Evolutionary conservation across 345 rosid species (phyloP).

Genomic region (Alliaria petiolata): DNA sequence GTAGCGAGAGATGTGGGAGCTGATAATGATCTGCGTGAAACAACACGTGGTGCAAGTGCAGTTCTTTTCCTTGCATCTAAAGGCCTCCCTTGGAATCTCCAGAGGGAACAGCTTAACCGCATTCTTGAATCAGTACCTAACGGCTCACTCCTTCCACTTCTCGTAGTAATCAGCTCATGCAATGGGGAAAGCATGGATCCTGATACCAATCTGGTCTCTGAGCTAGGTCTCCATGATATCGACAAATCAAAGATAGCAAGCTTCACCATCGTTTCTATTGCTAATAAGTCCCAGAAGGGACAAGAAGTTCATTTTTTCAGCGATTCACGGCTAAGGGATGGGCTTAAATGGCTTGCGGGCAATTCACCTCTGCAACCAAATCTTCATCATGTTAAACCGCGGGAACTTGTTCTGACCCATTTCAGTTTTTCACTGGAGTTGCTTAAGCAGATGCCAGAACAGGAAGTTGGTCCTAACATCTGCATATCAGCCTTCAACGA

Average conservation of each 20-base stretch:
- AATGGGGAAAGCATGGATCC: constrained; percentile 39
- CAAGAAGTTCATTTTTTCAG: constrained; percentile 59
- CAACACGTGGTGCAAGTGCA: constrained; percentile 67
- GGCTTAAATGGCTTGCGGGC: constrained; percentile 80
- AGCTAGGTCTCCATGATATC: constrained; percentile 58
- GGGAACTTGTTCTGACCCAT: constrained; percentile 55
- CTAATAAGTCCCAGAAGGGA: constrained; percentile 38
- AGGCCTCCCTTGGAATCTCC: constrained; percentile 60
- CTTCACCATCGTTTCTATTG: constrained; percentile 54
- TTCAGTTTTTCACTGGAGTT: constrained; percentile 47
- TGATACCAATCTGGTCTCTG: constrained; percentile 36
- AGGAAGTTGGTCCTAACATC: constrained; percentile 53
- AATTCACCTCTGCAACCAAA: constrained; percentile 70
- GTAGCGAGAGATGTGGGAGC: constrained; percentile 52
- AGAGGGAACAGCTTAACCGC: constrained; percentile 53
- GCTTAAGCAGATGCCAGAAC: constrained; percentile 42
- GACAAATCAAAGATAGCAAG: constrained; percentile 61
- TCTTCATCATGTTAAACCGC: constrained; percentile 45
- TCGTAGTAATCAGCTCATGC: constrained; percentile 54
- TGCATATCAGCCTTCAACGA: constrained; percentile 78
- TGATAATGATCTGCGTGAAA: constrained; percentile 34
- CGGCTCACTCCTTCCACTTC: constrained; percentile 74
- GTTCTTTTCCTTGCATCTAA: constrained; percentile 63
- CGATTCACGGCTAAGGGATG: constrained; percentile 60
- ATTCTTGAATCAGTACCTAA: constrained; percentile 56